Conservation (phyloP, 2,329 filamentous ascomycete species). For the Fusarium subglutinans region DNA sequence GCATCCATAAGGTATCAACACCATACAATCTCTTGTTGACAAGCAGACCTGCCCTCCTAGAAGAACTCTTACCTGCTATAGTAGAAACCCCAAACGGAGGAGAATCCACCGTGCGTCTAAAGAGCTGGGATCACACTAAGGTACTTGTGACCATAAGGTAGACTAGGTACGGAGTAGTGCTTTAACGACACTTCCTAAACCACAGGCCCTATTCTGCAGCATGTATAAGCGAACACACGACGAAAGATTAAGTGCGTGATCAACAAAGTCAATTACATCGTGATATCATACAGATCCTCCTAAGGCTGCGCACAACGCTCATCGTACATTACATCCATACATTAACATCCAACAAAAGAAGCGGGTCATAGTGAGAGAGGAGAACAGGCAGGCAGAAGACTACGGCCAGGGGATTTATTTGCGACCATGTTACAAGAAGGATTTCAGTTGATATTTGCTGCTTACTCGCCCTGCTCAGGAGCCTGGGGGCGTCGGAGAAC, state of each 20-base stretch:
- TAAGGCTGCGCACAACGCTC: constrained; percentile 26
- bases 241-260: neutral
- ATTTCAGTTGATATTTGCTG: neutral
- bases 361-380: constrained; percentile 32
- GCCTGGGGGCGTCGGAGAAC: constrained; percentile 55
- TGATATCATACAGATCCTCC: constrained; percentile 40
- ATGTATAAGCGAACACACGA: neutral
- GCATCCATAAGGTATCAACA: neutral
- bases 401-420: neutral
- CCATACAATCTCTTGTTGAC: neutral
- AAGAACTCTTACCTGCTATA: neutral
- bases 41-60: neutral
- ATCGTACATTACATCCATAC: constrained; percentile 35
- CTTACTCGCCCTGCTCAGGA: constrained; percentile 38
- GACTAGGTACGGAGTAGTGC: neutral
- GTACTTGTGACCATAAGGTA: neutral
- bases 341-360: constrained; percentile 34
- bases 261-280: constrained; percentile 37
- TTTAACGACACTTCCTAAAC: neutral
- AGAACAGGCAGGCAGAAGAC: constrained; percentile 15
- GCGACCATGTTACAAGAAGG: neutral
- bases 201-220: neutral
- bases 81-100: neutral
- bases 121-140: neutral
- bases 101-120: neutral